Base-by-base conservation (phyloP, 441 rosid genomes). In the Mallotus repandus region DNA sequence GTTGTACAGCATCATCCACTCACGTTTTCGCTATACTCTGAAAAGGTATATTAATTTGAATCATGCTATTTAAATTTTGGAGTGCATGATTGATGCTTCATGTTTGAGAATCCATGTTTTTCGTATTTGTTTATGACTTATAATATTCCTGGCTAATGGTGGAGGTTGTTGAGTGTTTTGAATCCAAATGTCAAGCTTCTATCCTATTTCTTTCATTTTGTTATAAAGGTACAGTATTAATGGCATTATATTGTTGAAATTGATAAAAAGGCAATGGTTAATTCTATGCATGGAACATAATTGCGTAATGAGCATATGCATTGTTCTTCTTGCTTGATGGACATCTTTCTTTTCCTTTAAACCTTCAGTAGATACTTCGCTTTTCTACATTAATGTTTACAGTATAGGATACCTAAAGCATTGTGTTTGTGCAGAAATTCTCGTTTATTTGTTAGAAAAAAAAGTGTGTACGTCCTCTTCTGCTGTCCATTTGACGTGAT, bases 1-100 rank as follows among this genome's bases (percentile, higher is more conserved):
- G 86, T 89, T 74, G 86, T 96, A 38, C 85, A 89, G 70, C 80
- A 82, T 76, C 69, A 90, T 81, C 91, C 96, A 22, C 82, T 90
- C 71, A 76, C 90, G 60, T 92, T 93, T 75, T 85, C 88, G 66
- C 49, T 87, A 57, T 75, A 91, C 80, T 88, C 93, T 72, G 97
- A 92, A 74, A 89, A 94, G 98, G 97, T 92, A 79, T 66, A 49
- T 75, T 71, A 63, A 52, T 63, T 32, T 71, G 64, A 48, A 54
- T 53, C 54, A 57, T 68, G 55, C 50, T 77, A 74, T 63, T 41
- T 52, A 60, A 15, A 54, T 18, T 25, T 70, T 54, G 18, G 60
- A 55, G 29, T 38, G 35, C 19, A 19, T 45, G 10, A 41, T 57
- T 52, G 48, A 63, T 62, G 60, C 45, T 55, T 56, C 9, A 32